Evolutionary conservation across 176 grass and related monocot genomes (phyloP), one percentile per base, ranked within the genome.

Genomic region (Carex kokanica): DNA sequence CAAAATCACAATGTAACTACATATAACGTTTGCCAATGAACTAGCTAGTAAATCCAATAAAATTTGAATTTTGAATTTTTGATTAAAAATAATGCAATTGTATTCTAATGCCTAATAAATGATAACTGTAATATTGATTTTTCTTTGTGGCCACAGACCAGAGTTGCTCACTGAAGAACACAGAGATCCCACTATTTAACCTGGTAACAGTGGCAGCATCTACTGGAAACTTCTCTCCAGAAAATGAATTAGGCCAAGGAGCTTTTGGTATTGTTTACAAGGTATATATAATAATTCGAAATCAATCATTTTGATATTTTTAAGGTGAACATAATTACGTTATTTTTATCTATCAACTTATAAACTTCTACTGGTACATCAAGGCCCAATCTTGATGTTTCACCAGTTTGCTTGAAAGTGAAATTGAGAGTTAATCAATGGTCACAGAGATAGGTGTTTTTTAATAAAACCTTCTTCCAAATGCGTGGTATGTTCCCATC

Each of bases 261-360:
- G 90, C 88, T 56, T 95, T 92, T 2, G 93, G 90, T 3, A 2
- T 60, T 51, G 93, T 95, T 29, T 95, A 95, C 81, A 92, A 87
- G 90, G 88, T 91, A 74, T 31, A 38, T 38, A 38, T 74, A 27
- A 8, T 80, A 1, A 65, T 3, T 65, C 14, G 24, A 25, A 31
- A 11, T 27, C 63, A 1, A 65, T 6, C 24, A 9, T 65, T 65
- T 65, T 29, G 16, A 27, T 4, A 13, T 65, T 65, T 15, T 17
- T 55, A 56, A 23, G 24, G 13, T 17, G 56, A n/a, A 0, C 21
- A 45, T 75, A 45, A 43, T 43, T 9, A 43, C 7, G 6, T 43
- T 43, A 5, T 9, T 9, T 43, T 43, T 8, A 43, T 43, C 41
- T 43, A 43, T 8, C 41, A 43, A 43, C 36, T 38, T 43, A 45